Evolutionary conservation across 805 yeast genomes (phyloP), one percentile per base, ranked within the genome.

Genomic region (Starmerella scarabaei): DNA sequence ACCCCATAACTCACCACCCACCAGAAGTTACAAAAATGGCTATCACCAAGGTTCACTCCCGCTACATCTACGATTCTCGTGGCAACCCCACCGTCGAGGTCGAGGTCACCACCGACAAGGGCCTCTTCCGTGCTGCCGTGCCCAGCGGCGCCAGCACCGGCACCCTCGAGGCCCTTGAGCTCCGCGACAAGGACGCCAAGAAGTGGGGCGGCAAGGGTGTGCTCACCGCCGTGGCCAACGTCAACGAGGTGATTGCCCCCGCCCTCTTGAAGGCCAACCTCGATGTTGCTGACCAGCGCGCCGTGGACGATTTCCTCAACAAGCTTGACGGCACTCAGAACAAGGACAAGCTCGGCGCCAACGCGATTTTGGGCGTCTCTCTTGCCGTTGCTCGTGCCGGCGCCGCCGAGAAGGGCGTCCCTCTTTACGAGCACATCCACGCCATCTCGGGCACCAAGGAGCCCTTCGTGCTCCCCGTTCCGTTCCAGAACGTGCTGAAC

Each of bases 81-180:
- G 97, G 97, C 71, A 91, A 88, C 79, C 98, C 98, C 72, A 88
- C 98, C 57, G 98, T 91, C 58, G 97, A 91, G 77, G 97, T 91
- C 56, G 97, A 91, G 63, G 61, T 88, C 59, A 71, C 80, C 75
- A 88, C 98, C 62, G 88, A 73, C 51, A 76, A 81, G 62, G 98
- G 98, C 62, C 59, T 75, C 53, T 86, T 84, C 93, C 81, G 96
- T 69, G 76, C 97, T 55, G 86, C 88, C 63, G 98, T 91, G 50
- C 98, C 98, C 66, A 85, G 96, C 53, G 98, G 98, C 72, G 98
- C 98, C 54, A 88, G 97, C 61, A 91, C 98, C 51, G 98, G 98
- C 79, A 67, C 81, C 67, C 94, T 84, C 69, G 98, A 91, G 75
- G 98, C 98, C 57, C 71, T 86, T 57, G 98, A 88, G 74, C 76